Evolutionary conservation across 306 rosid genomes (phyloP).

Genomic region (Malus sieversii): DNA sequence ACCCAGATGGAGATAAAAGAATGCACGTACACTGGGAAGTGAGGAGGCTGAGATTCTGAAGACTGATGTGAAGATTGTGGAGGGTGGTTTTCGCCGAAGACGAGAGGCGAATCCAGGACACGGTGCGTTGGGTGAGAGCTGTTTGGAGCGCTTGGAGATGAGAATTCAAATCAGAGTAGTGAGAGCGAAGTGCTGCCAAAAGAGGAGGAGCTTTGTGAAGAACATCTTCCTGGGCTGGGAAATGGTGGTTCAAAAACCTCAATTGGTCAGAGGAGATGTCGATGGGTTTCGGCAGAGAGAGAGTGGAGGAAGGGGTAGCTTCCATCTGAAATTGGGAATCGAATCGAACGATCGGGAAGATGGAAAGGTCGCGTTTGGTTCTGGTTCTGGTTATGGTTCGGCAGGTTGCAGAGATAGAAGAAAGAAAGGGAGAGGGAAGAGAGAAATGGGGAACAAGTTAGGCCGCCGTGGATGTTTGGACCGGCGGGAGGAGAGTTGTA

Average conservation of each 20-base stretch:
- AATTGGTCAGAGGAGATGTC: constrained; percentile 41
- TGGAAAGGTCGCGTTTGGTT: too few species aligned
- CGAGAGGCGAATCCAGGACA: constrained; percentile 56
- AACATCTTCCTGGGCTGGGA: constrained; percentile 35
- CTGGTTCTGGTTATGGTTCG: too few species aligned
- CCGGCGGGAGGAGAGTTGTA: too few species aligned
- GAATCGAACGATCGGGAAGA: too few species aligned
- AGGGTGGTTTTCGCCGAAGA: constrained; percentile 33
- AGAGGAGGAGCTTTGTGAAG: constrained; percentile 25
- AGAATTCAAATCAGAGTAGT: constrained; percentile 36
- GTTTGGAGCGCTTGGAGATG: constrained; percentile 18
- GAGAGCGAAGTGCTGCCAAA: constrained; percentile 21
- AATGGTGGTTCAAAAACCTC: constrained; percentile 42
- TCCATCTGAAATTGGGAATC: too few species aligned
- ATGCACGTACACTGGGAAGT: constrained; percentile 41
- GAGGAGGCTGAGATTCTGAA: constrained; percentile 47
- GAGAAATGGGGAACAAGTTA: too few species aligned
- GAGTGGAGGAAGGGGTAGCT: neutral
- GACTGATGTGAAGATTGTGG: constrained; percentile 23
- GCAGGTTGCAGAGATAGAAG: too few species aligned
- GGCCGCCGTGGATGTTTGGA: too few species aligned
- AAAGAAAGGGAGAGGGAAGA: too few species aligned
- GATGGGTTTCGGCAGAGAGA: constrained; percentile 21
- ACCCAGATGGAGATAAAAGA: neutral
- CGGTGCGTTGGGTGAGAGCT: constrained; percentile 27